A percentile compares a stretch with the other conserved stretches of the same genome.
Evolutionary conservation across 2,329 filamentous ascomycete genomes (phyloP).

Genomic region (Zymoseptoria tritici): DNA sequence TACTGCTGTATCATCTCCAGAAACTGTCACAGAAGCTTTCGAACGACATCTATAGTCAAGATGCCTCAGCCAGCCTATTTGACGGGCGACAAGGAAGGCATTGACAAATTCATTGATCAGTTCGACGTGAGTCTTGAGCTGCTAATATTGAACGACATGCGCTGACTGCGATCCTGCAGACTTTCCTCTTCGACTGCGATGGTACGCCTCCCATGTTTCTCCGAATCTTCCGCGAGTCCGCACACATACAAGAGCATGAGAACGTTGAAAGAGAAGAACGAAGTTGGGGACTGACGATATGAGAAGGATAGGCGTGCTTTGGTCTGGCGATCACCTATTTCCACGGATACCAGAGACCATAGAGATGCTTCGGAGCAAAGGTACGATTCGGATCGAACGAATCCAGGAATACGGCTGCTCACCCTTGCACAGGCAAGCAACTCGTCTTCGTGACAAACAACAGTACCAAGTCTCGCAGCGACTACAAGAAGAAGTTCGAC

Average conservation of each 20-base stretch:
- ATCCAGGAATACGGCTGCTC: neutral
- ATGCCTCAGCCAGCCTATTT: slow-evolving; percentile 45
- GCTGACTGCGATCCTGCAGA: slow-evolving; percentile 42
- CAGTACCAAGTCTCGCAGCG: slow-evolving; percentile 86
- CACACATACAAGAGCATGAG: neutral
- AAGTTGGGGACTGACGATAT: slow-evolving; percentile 26
- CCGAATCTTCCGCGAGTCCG: neutral
- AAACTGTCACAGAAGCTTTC: neutral
- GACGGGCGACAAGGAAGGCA: slow-evolving; percentile 68
- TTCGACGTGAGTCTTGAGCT: slow-evolving; percentile 63
- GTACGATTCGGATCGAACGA: slow-evolving; percentile 38
- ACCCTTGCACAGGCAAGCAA: slow-evolving; percentile 61
- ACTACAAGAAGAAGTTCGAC: slow-evolving; percentile 89
- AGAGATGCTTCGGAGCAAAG: slow-evolving; percentile 71
- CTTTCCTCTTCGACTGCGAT: slow-evolving; percentile 95
- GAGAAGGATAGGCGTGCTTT: slow-evolving; percentile 70
- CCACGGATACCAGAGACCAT: slow-evolving; percentile 79
- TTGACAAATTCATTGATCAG: slow-evolving; percentile 75
- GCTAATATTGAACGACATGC: neutral
- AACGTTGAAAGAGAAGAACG: neutral
- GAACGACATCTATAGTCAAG: neutral
- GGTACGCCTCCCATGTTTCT: slow-evolving; percentile 48
- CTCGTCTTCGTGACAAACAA: slow-evolving; percentile 98
- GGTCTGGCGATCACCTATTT: slow-evolving; percentile 90
- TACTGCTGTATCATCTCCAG: neutral